Conservation (phyloP, 208 protist genomes). For the Leishmania martiniquensis region DNA sequence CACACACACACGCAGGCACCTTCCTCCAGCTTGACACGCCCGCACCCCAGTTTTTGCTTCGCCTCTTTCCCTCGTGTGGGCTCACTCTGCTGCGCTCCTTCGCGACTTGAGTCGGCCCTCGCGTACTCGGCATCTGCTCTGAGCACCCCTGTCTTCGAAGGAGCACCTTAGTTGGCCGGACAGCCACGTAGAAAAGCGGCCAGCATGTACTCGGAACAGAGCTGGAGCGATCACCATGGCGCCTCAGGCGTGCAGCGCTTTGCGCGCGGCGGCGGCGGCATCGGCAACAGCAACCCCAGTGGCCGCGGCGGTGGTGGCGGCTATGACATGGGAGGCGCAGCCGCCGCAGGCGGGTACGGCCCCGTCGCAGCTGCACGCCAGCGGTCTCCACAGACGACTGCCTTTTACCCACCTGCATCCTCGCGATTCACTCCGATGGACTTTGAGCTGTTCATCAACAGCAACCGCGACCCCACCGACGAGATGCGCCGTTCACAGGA, state of each 20-base stretch:
- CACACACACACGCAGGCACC: too few relatives aligned
- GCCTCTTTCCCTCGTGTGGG: background rate
- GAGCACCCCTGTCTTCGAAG: background rate
- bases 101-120: background rate
- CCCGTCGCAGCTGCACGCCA: conserved; percentile 22
- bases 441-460: conserved; percentile 84
- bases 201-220: conserved; percentile 44
- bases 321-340: conserved; percentile 13
- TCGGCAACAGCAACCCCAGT: conserved; percentile 1
- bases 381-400: conserved; percentile 17
- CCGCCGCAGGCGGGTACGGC: conserved; percentile 23
- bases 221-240: conserved; percentile 29
- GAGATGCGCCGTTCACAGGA: conserved; percentile 85
- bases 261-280: conserved; percentile 8
- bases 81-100: background rate
- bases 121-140: background rate
- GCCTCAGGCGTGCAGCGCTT: conserved; percentile 8
- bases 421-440: conserved; percentile 82
- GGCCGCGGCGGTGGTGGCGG: conserved; percentile 1
- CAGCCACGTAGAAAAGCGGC: background rate
- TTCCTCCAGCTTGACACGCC: too few relatives aligned
- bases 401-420: conserved; percentile 30
- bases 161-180: background rate
- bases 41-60: background rate
- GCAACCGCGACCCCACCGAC: conserved; percentile 70